Conservation (phyloP, 371 early-diverging fungal genomes). For the Capillidium heterosporum region DNA sequence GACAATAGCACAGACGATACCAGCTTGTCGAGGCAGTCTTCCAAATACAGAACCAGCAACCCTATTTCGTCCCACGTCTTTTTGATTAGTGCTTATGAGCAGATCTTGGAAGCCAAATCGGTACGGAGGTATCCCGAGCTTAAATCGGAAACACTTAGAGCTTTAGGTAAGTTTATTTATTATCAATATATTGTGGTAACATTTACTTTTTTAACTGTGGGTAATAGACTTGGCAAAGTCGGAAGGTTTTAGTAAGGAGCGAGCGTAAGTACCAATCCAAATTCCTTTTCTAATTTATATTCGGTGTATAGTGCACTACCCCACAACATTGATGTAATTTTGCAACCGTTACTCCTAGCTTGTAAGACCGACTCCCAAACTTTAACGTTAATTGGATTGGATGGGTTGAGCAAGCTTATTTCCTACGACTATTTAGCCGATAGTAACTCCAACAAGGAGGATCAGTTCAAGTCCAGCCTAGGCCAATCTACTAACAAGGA, state of each 20-base stretch:
- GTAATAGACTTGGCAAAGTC: conserved; percentile 2
- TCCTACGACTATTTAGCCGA: conserved; percentile 3
- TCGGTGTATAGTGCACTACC: neutral
- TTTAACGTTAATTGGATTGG: conserved; percentile 1
- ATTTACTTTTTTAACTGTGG: neutral
- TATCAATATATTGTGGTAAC: neutral
- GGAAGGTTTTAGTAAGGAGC: conserved; percentile 2
- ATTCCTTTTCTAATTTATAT: neutral
- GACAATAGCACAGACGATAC: too few relatives aligned
- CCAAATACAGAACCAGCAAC: neutral
- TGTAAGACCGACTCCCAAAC: conserved; percentile 2
- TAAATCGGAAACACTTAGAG: neutral
- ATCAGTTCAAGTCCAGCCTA: too few relatives aligned
- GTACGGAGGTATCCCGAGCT: neutral
- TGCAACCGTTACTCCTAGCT: neutral
- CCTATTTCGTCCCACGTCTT: conserved; percentile 4
- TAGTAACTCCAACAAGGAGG: neutral
- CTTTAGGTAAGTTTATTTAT: neutral
- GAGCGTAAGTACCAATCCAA: conserved; percentile 2
- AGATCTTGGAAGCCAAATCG: neutral
- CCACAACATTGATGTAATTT: conserved; percentile 3
- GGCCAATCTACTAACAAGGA: too few relatives aligned
- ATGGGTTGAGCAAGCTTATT: conserved; percentile 1
- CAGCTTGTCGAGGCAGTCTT: too few relatives aligned
- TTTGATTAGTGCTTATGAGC: neutral